Percentiles rank a stretch among this genome's conserved stretches.
phyloP scores from a whole-genome alignment of 371 early-diverging fungal species.

The Umbelopsis sp. region DNA sequence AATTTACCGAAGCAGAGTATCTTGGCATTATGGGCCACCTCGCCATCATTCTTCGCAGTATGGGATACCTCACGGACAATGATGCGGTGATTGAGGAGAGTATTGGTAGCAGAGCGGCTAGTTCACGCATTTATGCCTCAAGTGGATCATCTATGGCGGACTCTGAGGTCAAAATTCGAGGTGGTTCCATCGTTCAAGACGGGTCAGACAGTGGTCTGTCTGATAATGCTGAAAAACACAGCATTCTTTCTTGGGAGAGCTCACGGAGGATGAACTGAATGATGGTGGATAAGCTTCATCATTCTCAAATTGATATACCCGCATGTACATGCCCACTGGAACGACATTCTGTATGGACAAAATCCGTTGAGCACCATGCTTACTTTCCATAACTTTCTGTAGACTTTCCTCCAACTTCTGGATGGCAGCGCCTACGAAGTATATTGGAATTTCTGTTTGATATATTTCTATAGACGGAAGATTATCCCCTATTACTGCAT shows the following conservation, averaged over 20 bases:
- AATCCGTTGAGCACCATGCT: too few species aligned
- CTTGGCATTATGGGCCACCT: constrained; percentile 51
- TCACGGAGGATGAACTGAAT: not conserved
- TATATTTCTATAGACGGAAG: too few species aligned
- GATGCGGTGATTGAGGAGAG: constrained; percentile 7
- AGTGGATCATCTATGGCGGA: not conserved
- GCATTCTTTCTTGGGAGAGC: constrained; percentile 11
- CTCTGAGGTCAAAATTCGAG: constrained; percentile 7
- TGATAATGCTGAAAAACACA: constrained; percentile 8
- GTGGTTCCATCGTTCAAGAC: not conserved
- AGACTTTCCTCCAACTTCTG: too few species aligned
- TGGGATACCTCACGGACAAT: constrained; percentile 36
- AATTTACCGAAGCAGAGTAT: constrained; percentile 41
- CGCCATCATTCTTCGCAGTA: constrained; percentile 46
- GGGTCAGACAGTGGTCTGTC: constrained; percentile 5
- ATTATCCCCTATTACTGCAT: too few species aligned
- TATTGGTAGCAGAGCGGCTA: constrained; percentile 1
- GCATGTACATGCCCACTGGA: not conserved
- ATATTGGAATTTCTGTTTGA: too few species aligned
- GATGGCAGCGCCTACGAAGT: too few species aligned
- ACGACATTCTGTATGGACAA: not conserved
- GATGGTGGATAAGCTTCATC: not conserved
- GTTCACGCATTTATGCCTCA: constrained; percentile 9
- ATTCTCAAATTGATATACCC: not conserved
- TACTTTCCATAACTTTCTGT: too few species aligned